phyloP scores from a whole-genome alignment of 2,329 filamentous ascomycete genomes.

The Chaetomiaceae sp. region DNA sequence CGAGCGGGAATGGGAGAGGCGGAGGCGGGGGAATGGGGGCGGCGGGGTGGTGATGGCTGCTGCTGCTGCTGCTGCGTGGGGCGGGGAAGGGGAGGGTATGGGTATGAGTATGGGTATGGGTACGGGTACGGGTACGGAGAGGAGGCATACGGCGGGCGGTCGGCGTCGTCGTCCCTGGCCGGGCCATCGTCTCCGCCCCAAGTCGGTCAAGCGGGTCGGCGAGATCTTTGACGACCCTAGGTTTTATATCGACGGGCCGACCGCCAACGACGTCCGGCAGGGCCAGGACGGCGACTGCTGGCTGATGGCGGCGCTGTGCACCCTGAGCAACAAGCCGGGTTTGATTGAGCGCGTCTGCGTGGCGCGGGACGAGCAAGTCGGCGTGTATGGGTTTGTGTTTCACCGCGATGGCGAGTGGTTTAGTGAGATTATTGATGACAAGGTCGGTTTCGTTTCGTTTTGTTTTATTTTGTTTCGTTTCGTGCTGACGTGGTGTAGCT shows the following conservation, averaged over 20 bases:
- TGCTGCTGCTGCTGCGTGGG: no score
- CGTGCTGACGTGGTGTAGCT: conserved; percentile 32
- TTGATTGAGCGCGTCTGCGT: conserved; percentile 73
- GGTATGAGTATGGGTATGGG: no score
- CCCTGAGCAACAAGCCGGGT: conserved; percentile 66
- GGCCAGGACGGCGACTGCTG: conserved; percentile 79
- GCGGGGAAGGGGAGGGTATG: no score
- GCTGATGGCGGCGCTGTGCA: conserved; percentile 77
- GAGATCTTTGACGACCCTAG: conserved; percentile 73
- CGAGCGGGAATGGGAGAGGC: no score
- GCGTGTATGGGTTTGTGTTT: conserved; percentile 84
- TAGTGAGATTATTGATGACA: conserved; percentile 55
- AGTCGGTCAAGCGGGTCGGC: conserved; percentile 62
- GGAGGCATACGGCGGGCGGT: no score
- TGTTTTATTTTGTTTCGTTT: neutral
- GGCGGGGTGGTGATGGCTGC: no score
- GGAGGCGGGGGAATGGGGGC: no score
- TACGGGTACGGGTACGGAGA: no score
- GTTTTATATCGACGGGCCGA: conserved; percentile 75
- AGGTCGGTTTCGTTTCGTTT: conserved; percentile 30
- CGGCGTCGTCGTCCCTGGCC: conserved; percentile 17
- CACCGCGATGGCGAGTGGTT: conserved; percentile 73
- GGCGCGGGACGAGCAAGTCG: conserved; percentile 65
- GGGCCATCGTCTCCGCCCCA: conserved; percentile 37
- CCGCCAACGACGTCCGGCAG: conserved; percentile 73